Base-by-base conservation (phyloP, 192 early-diverging fungal species). In the Allomyces javanicus region DNA sequence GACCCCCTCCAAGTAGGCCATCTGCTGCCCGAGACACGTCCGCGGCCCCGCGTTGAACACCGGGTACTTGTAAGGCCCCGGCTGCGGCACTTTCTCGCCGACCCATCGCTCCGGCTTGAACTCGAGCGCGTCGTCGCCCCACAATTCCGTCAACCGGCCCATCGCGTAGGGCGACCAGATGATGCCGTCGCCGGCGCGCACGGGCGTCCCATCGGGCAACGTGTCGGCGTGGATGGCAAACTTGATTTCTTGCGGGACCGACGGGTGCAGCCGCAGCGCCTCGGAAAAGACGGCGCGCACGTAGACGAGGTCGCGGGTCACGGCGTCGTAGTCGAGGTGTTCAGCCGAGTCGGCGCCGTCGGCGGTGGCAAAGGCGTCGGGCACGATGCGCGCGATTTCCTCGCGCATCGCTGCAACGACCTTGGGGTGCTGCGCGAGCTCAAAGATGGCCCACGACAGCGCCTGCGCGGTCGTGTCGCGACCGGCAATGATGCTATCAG, bases 21-120 rank as follows among this genome's bases (percentile, higher is more conserved):
- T 58, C 50, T 58, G 50, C 50, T 58, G 50, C 0, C 50, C 50
- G 9, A 58, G 14, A n/a, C 50, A 58, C 50, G 21, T n/a, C 9
- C 78, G 70, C 50, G 83, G 83, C 55, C 81, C 83, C 27, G 78
- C 78, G 58, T 85, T 73, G 76, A 85, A 85, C 19, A 72, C 77
- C n/a, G 79, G 71, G 66, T 75, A 84, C 69, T 80, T 76, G 66
- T 67, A 80, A 40, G 69, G 71, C 14, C 63, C 67, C 24, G 69
- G 70, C 65, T 73, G 72, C 33, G 33, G 33, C 2, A 65, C 66
- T 4, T 72, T 66, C 33, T 40, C 33, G 33, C 33, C 33, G 19
- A 87, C 68, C 81, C 86, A 89, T 4, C 86, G 77, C 63, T 84
- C 80, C 21, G 87, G 87, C 21, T 72, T 66, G 70, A 85, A 89